Conservation (phyloP, 2,329 filamentous ascomycete species). For the Cercospora zeina region DNA sequence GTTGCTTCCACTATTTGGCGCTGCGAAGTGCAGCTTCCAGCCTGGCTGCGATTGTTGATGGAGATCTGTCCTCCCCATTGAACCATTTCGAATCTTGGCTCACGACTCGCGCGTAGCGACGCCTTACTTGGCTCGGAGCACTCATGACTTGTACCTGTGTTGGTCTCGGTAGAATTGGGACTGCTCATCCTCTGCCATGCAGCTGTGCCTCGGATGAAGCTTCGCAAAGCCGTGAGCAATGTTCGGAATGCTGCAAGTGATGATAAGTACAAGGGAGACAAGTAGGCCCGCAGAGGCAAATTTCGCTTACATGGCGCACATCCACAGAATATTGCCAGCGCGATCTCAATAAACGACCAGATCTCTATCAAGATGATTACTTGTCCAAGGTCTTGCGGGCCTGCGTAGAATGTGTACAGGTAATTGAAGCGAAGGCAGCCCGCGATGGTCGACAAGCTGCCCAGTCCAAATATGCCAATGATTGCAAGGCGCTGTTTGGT, state of each 20-base stretch:
- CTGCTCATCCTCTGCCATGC: background rate
- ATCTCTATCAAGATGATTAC: background rate
- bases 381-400: background rate
- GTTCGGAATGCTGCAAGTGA: constrained; percentile 4
- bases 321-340: constrained; percentile 9
- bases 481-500: constrained; percentile 12
- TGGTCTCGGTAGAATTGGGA: background rate
- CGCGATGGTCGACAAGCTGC: constrained; percentile 7
- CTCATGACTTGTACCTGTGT: background rate
- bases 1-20: background rate
- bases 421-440: constrained; percentile 11
- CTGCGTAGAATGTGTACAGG: background rate
- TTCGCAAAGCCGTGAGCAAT: background rate
- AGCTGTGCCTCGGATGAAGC: background rate
- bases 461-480: constrained; percentile 8
- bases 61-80: background rate
- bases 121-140: background rate
- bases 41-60: background rate
- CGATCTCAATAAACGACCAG: constrained; percentile 7
- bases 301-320: constrained; percentile 12
- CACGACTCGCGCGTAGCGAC: background rate
- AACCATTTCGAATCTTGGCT: constrained; percentile 1
- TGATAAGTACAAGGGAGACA: background rate
- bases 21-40: background rate
- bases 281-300: background rate